phyloP scores from a whole-genome alignment of 306 rosid species.

The Quercus parvula region DNA sequence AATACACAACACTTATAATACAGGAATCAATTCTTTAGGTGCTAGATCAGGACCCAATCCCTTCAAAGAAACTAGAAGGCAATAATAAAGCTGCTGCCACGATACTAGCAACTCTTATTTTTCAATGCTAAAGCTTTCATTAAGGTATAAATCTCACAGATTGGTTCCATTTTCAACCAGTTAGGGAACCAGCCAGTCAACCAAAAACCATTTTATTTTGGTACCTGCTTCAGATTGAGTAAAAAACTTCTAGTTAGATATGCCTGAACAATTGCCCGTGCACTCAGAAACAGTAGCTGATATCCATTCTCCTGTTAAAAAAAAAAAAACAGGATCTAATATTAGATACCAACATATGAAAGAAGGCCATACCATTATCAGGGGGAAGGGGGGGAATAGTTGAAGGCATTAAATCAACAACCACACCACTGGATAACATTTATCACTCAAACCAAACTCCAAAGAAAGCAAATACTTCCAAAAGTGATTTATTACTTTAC shows the following conservation, averaged over 20 bases:
- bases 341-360: constrained; percentile 9
- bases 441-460: background rate
- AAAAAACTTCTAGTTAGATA: constrained; percentile 89
- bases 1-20: background rate
- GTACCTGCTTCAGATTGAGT: constrained; percentile 78
- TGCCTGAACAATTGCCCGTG: constrained; percentile 98
- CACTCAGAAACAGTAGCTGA: constrained; percentile 95
- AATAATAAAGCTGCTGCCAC: background rate
- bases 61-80: constrained; percentile 6
- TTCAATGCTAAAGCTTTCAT: background rate
- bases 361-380: background rate
- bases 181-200: background rate
- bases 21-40: background rate
- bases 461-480: background rate
- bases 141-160: background rate
- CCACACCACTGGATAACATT: background rate
- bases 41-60: constrained; percentile 7
- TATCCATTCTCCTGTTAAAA: constrained; percentile 91
- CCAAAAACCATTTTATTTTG: constrained; percentile 8
- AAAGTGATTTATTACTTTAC: background rate
- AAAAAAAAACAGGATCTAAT: background rate
- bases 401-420: background rate
- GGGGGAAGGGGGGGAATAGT: no score
- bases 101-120: background rate
- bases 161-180: background rate